Percentiles rank a stretch among this genome's conserved stretches.
Evolutionary conservation across 805 yeast species (phyloP).

Genomic region (Tetrapisispora fleetii): DNA sequence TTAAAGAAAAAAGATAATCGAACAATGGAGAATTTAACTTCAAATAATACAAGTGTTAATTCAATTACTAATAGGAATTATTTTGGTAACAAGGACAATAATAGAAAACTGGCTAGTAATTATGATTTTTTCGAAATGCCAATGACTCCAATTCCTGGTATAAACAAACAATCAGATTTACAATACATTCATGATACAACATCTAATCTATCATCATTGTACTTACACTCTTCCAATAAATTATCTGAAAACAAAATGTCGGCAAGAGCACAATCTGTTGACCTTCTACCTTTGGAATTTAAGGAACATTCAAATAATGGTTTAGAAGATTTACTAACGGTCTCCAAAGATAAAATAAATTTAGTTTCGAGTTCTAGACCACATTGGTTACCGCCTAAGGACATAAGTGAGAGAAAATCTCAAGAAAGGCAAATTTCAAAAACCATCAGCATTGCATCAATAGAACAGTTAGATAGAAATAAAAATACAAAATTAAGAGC

Average conservation of each 20-base stretch:
- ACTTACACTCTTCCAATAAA: conserved; percentile 29
- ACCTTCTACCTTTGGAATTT: conserved; percentile 29
- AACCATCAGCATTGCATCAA: conserved; percentile 27
- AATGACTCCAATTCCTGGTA: conserved; percentile 41
- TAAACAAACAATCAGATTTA: conserved; percentile 17
- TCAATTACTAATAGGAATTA: neutral
- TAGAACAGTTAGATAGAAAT: conserved; percentile 25
- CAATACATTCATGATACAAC: conserved; percentile 24
- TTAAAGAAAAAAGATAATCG: neutral
- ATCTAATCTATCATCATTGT: conserved; percentile 31
- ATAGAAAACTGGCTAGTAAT: neutral
- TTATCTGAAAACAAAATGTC: conserved; percentile 28
- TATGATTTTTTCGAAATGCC: conserved; percentile 26
- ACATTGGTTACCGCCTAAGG: conserved; percentile 62
- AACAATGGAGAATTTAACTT: neutral
- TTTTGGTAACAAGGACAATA: neutral
- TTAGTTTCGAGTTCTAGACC: conserved; percentile 53
- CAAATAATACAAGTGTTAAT: neutral
- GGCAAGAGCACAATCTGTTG: conserved; percentile 26
- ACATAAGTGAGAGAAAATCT: conserved; percentile 37
- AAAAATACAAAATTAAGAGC: conserved; percentile 20
- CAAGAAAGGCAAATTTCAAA: conserved; percentile 49
- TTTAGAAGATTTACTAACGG: conserved; percentile 47
- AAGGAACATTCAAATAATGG: conserved; percentile 30
- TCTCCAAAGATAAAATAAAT: conserved; percentile 50